Base-by-base conservation (phyloP, 2,329 filamentous ascomycete species). In the Hyphodiscus sp. region DNA sequence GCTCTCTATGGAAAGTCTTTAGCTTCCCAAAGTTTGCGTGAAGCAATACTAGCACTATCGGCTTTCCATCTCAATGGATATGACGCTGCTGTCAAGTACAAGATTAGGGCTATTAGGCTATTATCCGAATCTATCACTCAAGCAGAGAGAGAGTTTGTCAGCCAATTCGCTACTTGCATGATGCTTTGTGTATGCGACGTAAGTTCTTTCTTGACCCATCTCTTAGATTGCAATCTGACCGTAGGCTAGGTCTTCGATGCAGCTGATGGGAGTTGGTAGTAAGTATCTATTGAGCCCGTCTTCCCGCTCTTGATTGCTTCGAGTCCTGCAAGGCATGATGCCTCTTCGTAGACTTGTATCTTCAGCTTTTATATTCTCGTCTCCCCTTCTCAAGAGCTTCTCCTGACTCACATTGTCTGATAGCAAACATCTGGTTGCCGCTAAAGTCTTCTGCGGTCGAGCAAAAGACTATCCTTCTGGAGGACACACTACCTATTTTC, bases 141-240 rank as follows among this genome's bases (percentile, higher is more conserved):
- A 33, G 47, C 47, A n/a, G 47, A 33, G n/a, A 47, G 43, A 16
- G 49, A 29, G 60, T 61, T 47, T 42, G 42, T 46, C 26, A 46
- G 15, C 60, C 73, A 75, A 53, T 66, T 76, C 49, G 73, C 74
- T 15, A 70, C 73, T 13, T 75, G 72, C 8, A 74, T 77, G 75
- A 76, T 77, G 74, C 68, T 77, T 7, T 76, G 74, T 50, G 74
- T 77, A 16, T 76, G 76, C 54, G 75, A 73, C 60, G 74, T 77
- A 13, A 47, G 52, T 51, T 20, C 20, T 19, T 33, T 2, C 33
- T 2, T 38, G 11, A n/a, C n/a, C 11, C 33, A 38, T 38, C 11
- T n/a, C 11, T 13, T 13, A 15, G 11, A 38, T 2, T 13, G 33
- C 11, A 15, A 6, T 44, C 26, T 49, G 3, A 26, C 16, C 5